These are phyloP conservation scores for Ochetophila trinervis DNA, from an alignment of 306 rosid genomes.

Conservation along the genomic window DNA sequence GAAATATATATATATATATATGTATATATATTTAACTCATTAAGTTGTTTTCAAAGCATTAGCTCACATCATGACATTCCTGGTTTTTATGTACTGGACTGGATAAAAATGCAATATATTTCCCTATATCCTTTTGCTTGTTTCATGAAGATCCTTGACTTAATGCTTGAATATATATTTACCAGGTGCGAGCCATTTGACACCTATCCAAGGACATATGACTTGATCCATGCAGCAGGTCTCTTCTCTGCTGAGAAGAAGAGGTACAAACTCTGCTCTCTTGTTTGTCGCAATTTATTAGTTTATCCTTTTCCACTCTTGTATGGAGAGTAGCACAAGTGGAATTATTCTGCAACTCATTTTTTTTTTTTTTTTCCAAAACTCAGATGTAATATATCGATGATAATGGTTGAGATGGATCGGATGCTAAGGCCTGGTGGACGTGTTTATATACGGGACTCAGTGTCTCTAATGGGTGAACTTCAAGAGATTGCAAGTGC, in stretches of 20 bases:
- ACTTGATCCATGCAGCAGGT: constrained; percentile 75
- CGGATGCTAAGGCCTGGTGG: constrained; percentile 86
- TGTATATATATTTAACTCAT: no score
- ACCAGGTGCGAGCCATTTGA: constrained; percentile 94
- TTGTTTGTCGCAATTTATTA: neutral
- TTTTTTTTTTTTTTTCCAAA: constrained; percentile 18
- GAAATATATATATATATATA: no score
- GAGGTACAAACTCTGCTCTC: constrained; percentile 41
- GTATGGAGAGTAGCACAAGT: neutral
- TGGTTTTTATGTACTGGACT: no score
- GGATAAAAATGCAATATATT: neutral
- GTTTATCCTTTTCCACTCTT: neutral
- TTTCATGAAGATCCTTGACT: neutral
- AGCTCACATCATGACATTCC: neutral
- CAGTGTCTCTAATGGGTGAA: constrained; percentile 46
- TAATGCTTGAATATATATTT: constrained; percentile 20
- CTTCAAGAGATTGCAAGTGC: constrained; percentile 59
- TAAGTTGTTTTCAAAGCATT: no score
- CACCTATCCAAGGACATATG: constrained; percentile 92
- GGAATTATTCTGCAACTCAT: neutral
- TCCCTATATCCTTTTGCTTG: neutral
- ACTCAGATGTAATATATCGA: constrained; percentile 67
- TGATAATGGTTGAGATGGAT: constrained; percentile 88
- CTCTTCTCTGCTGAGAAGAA: constrained; percentile 72
- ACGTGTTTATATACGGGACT: constrained; percentile 72